A percentile compares a stretch with the other conserved stretches of the same genome.
Conservation (phyloP, 352 stramenopile genomes). For the Phytophthora pistaciae region DNA sequence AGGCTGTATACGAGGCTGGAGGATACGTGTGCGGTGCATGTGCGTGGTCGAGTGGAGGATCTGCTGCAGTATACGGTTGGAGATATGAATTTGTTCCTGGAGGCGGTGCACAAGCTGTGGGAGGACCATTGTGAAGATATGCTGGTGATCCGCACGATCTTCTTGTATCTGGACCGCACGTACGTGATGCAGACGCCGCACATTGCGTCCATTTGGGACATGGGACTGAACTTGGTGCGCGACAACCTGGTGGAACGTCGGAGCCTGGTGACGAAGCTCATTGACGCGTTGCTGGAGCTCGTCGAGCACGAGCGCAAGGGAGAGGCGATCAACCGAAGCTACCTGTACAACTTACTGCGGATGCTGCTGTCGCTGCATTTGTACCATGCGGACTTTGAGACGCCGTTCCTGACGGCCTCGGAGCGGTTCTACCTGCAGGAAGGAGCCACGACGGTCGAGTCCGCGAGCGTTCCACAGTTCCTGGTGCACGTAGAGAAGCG, state of each 20-base stretch:
- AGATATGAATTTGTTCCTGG: slow-evolving; percentile 80
- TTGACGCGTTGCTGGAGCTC: slow-evolving; percentile 80
- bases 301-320: slow-evolving; percentile 91
- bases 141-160: slow-evolving; percentile 94
- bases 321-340: slow-evolving; percentile 86
- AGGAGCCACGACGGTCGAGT: slow-evolving; percentile 66
- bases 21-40: slow-evolving; percentile 74
- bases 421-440: slow-evolving; percentile 90
- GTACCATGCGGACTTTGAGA: slow-evolving; percentile 90
- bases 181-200: slow-evolving; percentile 90
- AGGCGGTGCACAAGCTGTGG: slow-evolving; percentile 85
- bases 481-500: slow-evolving; percentile 90
- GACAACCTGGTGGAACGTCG: slow-evolving; percentile 63
- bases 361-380: slow-evolving; percentile 90
- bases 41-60: slow-evolving; percentile 59
- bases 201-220: slow-evolving; percentile 92
- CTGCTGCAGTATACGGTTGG: slow-evolving; percentile 68
- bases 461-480: slow-evolving; percentile 84
- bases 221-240: slow-evolving; percentile 84
- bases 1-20: slow-evolving; percentile 78
- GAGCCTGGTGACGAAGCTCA: slow-evolving; percentile 72
- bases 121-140: slow-evolving; percentile 93
- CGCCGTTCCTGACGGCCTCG: slow-evolving; percentile 86
- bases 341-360: slow-evolving; percentile 82
- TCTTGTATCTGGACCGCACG: slow-evolving; percentile 93